Evolutionary conservation across 2,329 filamentous ascomycete genomes (phyloP), one percentile per base, ranked within the genome.

Genomic region (Botrytis elliptica): DNA sequence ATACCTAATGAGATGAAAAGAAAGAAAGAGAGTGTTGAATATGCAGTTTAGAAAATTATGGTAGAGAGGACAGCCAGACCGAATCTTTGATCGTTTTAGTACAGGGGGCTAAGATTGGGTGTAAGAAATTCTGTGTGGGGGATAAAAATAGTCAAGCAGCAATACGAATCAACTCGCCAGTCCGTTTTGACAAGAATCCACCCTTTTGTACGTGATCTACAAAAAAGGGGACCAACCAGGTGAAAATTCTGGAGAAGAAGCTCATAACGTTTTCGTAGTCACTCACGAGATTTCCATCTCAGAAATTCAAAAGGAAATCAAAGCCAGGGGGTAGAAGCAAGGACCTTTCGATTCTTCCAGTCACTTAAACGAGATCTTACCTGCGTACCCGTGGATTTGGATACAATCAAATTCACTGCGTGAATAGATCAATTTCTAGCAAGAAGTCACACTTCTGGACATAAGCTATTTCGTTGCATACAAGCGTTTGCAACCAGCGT

Each of bases 31-130:
- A 14, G 44, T 55, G 44, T 55, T 68, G 66, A 68, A 46, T 66
- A 66, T 66, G 29, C 22, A 33, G 38, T 33, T 44, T 42, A 22
- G 36, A 16, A 65, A 22, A 22, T 70, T 60, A 70, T 57, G 66
- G 46, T 36, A n/a, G 66, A 57, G 66, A 66, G 64, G 64, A 49
- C 64, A 66, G 44, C 64, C 64, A 66, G 64, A 66, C 64, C 64
- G 64, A 64, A 65, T 65, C 62, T 65, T 64, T 65, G n/a, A 46
- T 33, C n/a, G 62, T 25, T 49, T 66, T 25, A 36, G 64, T 49
- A 25, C 64, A 49, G 64, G 64, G 62, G 64, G 29, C 10, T 66
- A 63, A 62, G 33, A 64, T 71, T 70, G 66, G 66, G 52, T 25
- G 38, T 55, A 40, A 67, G 65, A 55, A 68, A 68, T 68, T 55